Conservation (phyloP, 306 rosid species). For the Malus sieversii region DNA sequence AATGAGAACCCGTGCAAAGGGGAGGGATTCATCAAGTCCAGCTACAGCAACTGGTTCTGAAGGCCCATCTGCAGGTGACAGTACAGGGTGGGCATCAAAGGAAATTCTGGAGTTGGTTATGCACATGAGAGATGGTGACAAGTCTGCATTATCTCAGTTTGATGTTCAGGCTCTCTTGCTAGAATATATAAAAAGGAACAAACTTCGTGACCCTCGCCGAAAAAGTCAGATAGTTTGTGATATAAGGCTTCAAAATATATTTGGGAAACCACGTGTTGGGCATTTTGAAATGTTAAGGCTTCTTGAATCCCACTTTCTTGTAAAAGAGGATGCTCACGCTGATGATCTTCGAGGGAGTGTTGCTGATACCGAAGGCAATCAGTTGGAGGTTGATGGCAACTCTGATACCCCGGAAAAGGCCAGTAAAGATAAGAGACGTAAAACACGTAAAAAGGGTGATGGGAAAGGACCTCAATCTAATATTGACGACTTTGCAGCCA, state of each 20-base stretch:
- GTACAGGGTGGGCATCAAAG: slow-evolving; percentile 78
- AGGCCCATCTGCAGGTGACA: slow-evolving; percentile 39
- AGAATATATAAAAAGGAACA: slow-evolving; percentile 88
- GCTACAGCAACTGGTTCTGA: slow-evolving; percentile 21
- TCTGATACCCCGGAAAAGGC: slow-evolving; percentile 41
- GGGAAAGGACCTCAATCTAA: slow-evolving; percentile 73
- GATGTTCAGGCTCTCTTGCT: slow-evolving; percentile 97
- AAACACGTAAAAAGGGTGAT: slow-evolving; percentile 66
- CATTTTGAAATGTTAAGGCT: slow-evolving; percentile 99
- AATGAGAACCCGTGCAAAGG: slow-evolving; percentile 49
- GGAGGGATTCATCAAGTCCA: slow-evolving; percentile 27
- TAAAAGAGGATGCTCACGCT: slow-evolving; percentile 69
- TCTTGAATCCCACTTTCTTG: slow-evolving; percentile 88
- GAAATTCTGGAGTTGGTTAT: slow-evolving; percentile 96
- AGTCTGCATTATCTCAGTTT: slow-evolving; percentile 78
- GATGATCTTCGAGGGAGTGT: slow-evolving; percentile 85
- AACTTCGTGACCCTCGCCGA: slow-evolving; percentile 92
- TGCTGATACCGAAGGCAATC: slow-evolving; percentile 78
- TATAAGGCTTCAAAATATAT: slow-evolving; percentile 73
- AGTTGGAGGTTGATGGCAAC: slow-evolving; percentile 72
- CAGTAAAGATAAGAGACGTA: slow-evolving; percentile 77
- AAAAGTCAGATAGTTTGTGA: slow-evolving; percentile 95
- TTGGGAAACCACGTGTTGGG: slow-evolving; percentile 98
- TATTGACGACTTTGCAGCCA: slow-evolving; percentile 91
- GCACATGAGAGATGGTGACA: slow-evolving; percentile 89